phyloP scores from a whole-genome alignment of 192 early-diverging fungal genomes.

The Entomortierella chlamydospora region DNA sequence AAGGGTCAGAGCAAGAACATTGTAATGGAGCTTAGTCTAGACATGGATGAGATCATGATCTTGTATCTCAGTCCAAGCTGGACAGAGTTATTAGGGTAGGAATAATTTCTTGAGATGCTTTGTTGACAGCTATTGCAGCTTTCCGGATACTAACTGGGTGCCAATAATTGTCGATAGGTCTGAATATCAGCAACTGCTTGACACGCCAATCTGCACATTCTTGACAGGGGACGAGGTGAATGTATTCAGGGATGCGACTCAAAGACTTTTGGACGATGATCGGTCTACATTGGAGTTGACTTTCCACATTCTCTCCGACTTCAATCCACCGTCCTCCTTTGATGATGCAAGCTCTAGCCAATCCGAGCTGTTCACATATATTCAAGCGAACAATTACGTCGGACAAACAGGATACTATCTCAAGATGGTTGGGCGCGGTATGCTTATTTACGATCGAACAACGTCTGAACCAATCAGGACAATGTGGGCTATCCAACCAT shows the following conservation, averaged over 20 bases:
- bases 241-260: conserved; percentile 71
- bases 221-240: conserved; percentile 67
- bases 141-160: neutral
- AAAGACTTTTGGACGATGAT: conserved; percentile 66
- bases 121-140: neutral
- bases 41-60: conserved; percentile 59
- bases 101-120: conserved; percentile 28
- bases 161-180: conserved; percentile 44
- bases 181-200: conserved; percentile 58
- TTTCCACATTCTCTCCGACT: conserved; percentile 59
- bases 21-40: conserved; percentile 81
- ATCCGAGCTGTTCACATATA: conserved; percentile 60
- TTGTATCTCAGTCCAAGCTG: conserved; percentile 78
- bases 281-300: conserved; percentile 73
- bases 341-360: conserved; percentile 52
- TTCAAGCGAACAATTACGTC: conserved; percentile 12
- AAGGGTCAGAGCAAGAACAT: conserved; percentile 77
- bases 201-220: conserved; percentile 63
- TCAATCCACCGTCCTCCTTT: conserved; percentile 39
- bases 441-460: conserved; percentile 79
- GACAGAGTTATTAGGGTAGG: conserved; percentile 76
- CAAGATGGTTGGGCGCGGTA: conserved; percentile 88
- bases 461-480: conserved; percentile 73
- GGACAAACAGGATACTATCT: conserved; percentile 53
- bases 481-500: conserved; percentile 84